phyloP scores from a whole-genome alignment of 495 filamentous ascomycete species.

The Aspergillus avenaceus region DNA sequence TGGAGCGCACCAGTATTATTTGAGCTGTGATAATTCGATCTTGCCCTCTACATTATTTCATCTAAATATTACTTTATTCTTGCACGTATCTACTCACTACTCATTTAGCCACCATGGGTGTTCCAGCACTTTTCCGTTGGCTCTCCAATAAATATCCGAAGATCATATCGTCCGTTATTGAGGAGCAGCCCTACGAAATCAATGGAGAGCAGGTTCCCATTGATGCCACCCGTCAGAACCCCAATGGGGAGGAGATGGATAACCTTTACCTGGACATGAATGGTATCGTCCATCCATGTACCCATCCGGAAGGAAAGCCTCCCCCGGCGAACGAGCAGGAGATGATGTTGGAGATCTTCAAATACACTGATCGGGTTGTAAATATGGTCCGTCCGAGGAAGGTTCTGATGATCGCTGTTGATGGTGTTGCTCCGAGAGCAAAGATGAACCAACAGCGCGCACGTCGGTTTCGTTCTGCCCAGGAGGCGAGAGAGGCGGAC shows the following conservation, averaged over 20 bases:
- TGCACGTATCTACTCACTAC: neutral
- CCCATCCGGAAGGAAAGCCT: slow-evolving; percentile 90
- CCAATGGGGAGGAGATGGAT: slow-evolving; percentile 96
- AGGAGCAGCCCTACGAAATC: slow-evolving; percentile 73
- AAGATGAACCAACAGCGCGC: slow-evolving; percentile 98
- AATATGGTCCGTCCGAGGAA: slow-evolving; percentile 97
- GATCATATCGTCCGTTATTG: slow-evolving; percentile 85
- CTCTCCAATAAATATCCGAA: slow-evolving; percentile 94
- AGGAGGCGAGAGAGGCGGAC: slow-evolving; percentile 91
- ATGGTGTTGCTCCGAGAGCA: slow-evolving; percentile 88
- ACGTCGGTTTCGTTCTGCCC: slow-evolving; percentile 84
- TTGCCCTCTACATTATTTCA: neutral
- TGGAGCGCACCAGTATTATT: slow-evolving; percentile 10
- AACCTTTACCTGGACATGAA: slow-evolving; percentile 99
- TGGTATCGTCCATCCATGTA: slow-evolving; percentile 98
- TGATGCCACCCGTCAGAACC: slow-evolving; percentile 79
- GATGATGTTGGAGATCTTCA: slow-evolving; percentile 98
- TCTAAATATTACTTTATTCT: neutral
- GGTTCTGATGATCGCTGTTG: slow-evolving; percentile 94
- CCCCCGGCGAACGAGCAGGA: slow-evolving; percentile 91
- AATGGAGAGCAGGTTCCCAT: slow-evolving; percentile 80
- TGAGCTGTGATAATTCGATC: neutral
- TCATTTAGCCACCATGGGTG: slow-evolving; percentile 69
- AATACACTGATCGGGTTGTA: slow-evolving; percentile 94
- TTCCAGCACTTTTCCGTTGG: slow-evolving; percentile 91